Evolutionary conservation across 2,329 filamentous ascomycete species (phyloP), one percentile per base, ranked within the genome.

Genomic region (Neonectria magnoliae): DNA sequence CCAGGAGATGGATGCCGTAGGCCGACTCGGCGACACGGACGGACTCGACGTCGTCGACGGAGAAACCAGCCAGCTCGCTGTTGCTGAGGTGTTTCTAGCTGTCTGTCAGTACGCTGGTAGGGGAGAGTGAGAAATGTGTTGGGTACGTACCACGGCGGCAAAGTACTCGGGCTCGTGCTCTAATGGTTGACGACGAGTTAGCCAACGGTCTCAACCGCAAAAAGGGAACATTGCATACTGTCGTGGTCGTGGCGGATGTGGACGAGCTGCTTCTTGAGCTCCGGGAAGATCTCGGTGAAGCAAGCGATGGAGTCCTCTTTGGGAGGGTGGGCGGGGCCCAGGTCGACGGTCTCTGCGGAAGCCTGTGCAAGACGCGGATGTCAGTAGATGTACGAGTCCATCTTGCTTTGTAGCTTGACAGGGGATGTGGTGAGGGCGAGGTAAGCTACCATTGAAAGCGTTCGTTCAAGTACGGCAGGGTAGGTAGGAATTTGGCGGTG

Each of bases 11-110:
- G 68, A 92, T 84, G 62, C 94, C 89, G 81, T 98, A 95, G 41
- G 90, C 90, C 50, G 88, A 88, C 83, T 96, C 97, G 1, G 94
- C 94, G 2, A 91, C 94, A 81, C 98, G 97, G 83, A 98, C 97
- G 54, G 91, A 93, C 53, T 94, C 96, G 65, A 98, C 88, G 68
- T 94, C 91, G 71, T 97, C 88, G 50, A 90, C 91, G 62, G 90
- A 89, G 56, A 89, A 90, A 81, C 97, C 94, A 63, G 94, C 93
- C 80, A 98, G 97, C 63, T 98, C 88, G 79, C 97, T 96, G 64
- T 94, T 93, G 47, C 81, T 48, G 36, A 75, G 69, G 42, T 63
- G 55, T 38, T 60, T 62, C 65, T 64, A 14, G 9, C 27, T 11
- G 47, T 25, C 16, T 47, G 36, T 54, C 54, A 60, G 44, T 47